Percentiles rank a stretch among this genome's conserved stretches.
Conservation (phyloP, 2,329 filamentous ascomycete species). For the Dothideomycetes sp. region DNA sequence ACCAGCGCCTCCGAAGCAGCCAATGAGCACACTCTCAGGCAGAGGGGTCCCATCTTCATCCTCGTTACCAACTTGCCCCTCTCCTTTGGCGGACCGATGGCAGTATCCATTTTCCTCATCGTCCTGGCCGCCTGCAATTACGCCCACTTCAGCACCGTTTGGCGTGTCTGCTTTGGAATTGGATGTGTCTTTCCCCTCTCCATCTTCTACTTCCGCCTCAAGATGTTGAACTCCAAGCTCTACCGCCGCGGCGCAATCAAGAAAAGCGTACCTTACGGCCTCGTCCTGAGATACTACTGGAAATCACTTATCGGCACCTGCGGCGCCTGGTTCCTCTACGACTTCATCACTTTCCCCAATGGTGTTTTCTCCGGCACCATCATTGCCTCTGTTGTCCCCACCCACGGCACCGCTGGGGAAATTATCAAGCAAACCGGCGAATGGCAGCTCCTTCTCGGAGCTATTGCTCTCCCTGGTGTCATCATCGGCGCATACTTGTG, state of each 20-base stretch:
- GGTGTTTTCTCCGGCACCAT: slow-evolving; percentile 37
- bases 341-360: slow-evolving; percentile 38
- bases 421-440: slow-evolving; percentile 1
- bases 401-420: neutral
- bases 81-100: slow-evolving; percentile 15
- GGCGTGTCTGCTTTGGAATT: slow-evolving; percentile 40
- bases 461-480: slow-evolving; percentile 38
- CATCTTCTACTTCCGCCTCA: slow-evolving; percentile 46
- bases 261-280: slow-evolving; percentile 35
- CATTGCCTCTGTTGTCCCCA: slow-evolving; percentile 18
- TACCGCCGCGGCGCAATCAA: slow-evolving; percentile 45
- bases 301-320: slow-evolving; percentile 41
- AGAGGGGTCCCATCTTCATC: slow-evolving; percentile 18
- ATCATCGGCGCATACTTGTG: slow-evolving; percentile 39
- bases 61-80: slow-evolving; percentile 15
- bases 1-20: slow-evolving; percentile 37
- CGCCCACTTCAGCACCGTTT: slow-evolving; percentile 33
- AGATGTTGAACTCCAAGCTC: slow-evolving; percentile 41
- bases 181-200: slow-evolving; percentile 40
- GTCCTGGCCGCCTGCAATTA: slow-evolving; percentile 19
- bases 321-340: slow-evolving; percentile 46
- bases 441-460: slow-evolving; percentile 37
- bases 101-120: slow-evolving; percentile 25
- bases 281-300: slow-evolving; percentile 45
- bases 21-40: slow-evolving; percentile 30